A percentile compares a stretch with the other conserved stretches of the same genome.
These are phyloP conservation scores for Penicillium maclennaniae DNA, from an alignment of 495 filamentous ascomycete genomes.

Conservation along the genomic window DNA sequence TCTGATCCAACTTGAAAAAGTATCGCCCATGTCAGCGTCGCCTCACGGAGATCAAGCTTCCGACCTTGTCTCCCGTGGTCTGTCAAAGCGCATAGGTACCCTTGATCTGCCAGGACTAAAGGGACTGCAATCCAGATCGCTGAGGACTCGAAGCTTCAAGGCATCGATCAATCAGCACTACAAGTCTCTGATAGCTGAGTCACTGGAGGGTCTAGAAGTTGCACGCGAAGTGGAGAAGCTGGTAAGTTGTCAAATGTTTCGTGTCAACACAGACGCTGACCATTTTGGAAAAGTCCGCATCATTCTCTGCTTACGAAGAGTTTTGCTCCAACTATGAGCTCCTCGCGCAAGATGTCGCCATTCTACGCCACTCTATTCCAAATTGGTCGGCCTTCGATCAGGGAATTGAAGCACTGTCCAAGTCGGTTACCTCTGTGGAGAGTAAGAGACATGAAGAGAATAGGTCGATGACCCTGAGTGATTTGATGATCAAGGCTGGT, in stretches of 20 bases:
- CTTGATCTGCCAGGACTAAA: constrained; percentile 28
- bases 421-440: constrained; percentile 68
- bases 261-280: background rate
- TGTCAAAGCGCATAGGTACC: constrained; percentile 19
- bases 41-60: constrained; percentile 16
- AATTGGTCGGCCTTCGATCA: constrained; percentile 80
- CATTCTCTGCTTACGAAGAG: constrained; percentile 81
- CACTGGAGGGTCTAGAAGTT: constrained; percentile 67
- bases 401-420: constrained; percentile 81
- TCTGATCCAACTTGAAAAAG: constrained; percentile 27
- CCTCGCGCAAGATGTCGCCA: constrained; percentile 71
- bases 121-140: constrained; percentile 26
- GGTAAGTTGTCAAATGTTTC: constrained; percentile 41
- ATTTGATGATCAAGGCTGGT: constrained; percentile 86
- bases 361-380: constrained; percentile 62
- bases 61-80: constrained; percentile 15
- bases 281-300: constrained; percentile 55
- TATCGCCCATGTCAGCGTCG: constrained; percentile 28
- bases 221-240: constrained; percentile 72
- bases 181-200: constrained; percentile 57
- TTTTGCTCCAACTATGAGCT: constrained; percentile 84
- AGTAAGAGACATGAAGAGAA: constrained; percentile 57
- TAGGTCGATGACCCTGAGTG: constrained; percentile 74
- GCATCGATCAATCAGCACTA: constrained; percentile 25
- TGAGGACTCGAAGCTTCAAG: constrained; percentile 29